Evolutionary conservation across 495 filamentous ascomycete species (phyloP).

Genomic region (Pseudomonodictys pantanalensis): DNA sequence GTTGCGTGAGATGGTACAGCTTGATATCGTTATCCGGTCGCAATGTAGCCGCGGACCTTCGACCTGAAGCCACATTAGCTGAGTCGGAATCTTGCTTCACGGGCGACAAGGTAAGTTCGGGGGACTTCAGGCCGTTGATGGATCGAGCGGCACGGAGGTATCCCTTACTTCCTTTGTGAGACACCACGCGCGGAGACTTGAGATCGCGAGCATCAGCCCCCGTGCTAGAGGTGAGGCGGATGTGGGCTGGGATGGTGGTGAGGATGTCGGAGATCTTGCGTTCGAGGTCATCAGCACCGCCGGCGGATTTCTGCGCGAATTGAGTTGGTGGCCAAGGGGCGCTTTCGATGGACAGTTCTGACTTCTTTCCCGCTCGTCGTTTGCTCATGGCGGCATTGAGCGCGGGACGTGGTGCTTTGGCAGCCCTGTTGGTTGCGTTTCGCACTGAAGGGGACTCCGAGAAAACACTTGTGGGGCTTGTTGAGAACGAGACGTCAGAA

Average conservation of each 20-base stretch:
- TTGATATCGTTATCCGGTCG: slow-evolving; percentile 38
- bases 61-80: slow-evolving; percentile 23
- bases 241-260: slow-evolving; percentile 72
- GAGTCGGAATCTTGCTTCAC: slow-evolving; percentile 24
- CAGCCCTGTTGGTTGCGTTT: slow-evolving; percentile 16
- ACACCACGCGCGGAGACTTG: slow-evolving; percentile 6
- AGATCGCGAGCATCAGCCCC: slow-evolving; percentile 36
- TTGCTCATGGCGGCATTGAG: slow-evolving; percentile 41
- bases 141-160: slow-evolving; percentile 28
- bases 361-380: slow-evolving; percentile 22
- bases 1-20: slow-evolving; percentile 87
- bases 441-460: slow-evolving; percentile 33
- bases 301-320: slow-evolving; percentile 14
- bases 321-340: slow-evolving; percentile 29
- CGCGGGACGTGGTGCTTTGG: slow-evolving; percentile 25
- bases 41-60: slow-evolving; percentile 15
- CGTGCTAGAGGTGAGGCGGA: slow-evolving; percentile 64
- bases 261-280: slow-evolving; percentile 83
- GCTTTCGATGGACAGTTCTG: slow-evolving; percentile 5
- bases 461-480: slow-evolving; percentile 20
- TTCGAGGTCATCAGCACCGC: slow-evolving; percentile 62
- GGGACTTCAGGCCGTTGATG: slow-evolving; percentile 30
- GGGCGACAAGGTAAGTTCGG: slow-evolving; percentile 32
- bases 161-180: slow-evolving; percentile 15
- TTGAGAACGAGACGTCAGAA: slow-evolving; percentile 19